Base-by-base conservation (phyloP, 108 stramenopile species). In the Fistulifera solaris region DNA sequence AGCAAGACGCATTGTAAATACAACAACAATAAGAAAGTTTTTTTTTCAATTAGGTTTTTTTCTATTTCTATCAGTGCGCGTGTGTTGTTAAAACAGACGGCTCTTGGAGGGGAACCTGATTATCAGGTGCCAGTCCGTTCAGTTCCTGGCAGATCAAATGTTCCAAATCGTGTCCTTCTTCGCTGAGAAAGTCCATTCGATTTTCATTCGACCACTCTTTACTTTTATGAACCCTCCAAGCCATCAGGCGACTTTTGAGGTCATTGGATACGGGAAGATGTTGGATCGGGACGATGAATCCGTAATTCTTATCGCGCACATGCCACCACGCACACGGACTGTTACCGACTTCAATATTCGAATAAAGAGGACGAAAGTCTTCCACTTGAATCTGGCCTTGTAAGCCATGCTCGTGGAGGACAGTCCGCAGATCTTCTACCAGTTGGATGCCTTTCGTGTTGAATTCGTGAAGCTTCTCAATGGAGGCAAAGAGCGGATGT, bases 201-300 rank as follows among this genome's bases (percentile, higher is more conserved):
- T 35, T 8, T 35, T 35, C 31, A 35, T 35, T 35, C 31, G 31
- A 35, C 31, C 31, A 45, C 11, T 45, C 44, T 5, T 21, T 45
- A 17, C 44, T 21, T 21, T 45, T 45, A 11, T 45, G 44, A 21
- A 17, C 17, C 11, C 44, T 17, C 17, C 17, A 45, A 5, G 44
- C 44, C 21, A 21, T 17, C 2, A 45, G 44, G 4, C 44, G 17
- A 17, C 19, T 40, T 18, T 56, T 56, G 17, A 56, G 55, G 18
- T 18, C 4, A 22, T 56, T 31, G 1, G 55, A 56, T 22, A 56
- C 26, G 1, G 55, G 55, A 10, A 56, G 55, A 13, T 41, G 35
- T 56, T 56, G 55, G 1, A 56, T 41, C 27, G 27, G 21, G 23
- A 56, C 25, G 19, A 31, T 21, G 41, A 56, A 56, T 18, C 55